A percentile compares a stretch with the other conserved stretches of the same genome.
These are phyloP conservation scores for Toxoplasma gondii DNA, from an alignment of 169 alveolate species.

Conservation along the genomic window DNA sequence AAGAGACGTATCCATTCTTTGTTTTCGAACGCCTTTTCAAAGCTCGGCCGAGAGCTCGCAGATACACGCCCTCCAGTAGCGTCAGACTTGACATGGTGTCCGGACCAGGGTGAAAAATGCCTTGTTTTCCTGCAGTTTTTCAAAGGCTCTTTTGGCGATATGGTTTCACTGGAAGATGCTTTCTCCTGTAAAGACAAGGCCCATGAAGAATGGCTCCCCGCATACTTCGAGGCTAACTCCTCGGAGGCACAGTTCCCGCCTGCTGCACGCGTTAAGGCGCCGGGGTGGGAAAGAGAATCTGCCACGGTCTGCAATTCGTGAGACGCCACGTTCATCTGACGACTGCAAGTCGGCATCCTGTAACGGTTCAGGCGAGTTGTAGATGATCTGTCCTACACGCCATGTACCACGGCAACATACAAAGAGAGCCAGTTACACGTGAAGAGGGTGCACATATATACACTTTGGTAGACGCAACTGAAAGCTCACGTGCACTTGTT, in stretches of 20 bases:
- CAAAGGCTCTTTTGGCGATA: not conserved
- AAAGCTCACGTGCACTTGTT: no score
- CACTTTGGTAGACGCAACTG: no score
- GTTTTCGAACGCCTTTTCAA: slow-evolving; percentile 17
- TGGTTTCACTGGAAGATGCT: not conserved
- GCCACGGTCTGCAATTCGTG: not conserved
- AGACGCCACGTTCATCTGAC: not conserved
- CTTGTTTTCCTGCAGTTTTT: not conserved
- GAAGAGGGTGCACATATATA: no score
- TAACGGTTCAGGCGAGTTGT: not conserved
- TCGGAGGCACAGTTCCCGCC: not conserved
- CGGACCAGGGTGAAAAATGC: not conserved
- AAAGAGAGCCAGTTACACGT: no score
- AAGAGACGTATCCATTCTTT: slow-evolving; percentile 26
- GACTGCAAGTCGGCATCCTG: slow-evolving; percentile 22
- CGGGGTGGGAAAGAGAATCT: not conserved
- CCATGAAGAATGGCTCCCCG: not conserved
- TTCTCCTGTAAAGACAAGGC: not conserved
- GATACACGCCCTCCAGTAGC: not conserved
- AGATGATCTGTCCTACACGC: no score
- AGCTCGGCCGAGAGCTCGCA: not conserved
- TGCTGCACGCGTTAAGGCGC: slow-evolving; percentile 15
- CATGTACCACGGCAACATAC: no score
- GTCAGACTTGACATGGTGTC: not conserved
- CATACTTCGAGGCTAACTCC: not conserved